Conservation (phyloP, 306 rosid species). For the Sphenostylis stenocarpa region DNA sequence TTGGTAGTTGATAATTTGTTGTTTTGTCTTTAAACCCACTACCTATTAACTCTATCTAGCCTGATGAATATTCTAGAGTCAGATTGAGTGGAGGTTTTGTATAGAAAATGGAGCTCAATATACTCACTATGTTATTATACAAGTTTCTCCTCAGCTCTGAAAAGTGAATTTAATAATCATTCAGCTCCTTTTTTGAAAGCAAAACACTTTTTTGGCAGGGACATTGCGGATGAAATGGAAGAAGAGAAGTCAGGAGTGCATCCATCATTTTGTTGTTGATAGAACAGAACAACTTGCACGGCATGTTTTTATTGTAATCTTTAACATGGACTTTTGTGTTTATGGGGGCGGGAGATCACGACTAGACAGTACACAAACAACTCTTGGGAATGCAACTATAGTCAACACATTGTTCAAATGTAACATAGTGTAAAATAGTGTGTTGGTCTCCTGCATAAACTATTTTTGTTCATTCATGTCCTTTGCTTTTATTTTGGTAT, state of each 20-base stretch:
- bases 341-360: slow-evolving; percentile 13
- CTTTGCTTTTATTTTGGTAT: not conserved
- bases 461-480: not conserved
- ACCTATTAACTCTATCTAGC: not conserved
- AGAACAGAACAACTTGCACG: slow-evolving; percentile 23
- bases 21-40: not conserved
- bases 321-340: not conserved
- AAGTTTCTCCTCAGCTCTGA: slow-evolving; percentile 14
- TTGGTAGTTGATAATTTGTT: not conserved
- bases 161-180: not conserved
- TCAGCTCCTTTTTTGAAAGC: slow-evolving; percentile 17
- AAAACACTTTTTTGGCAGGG: slow-evolving; percentile 41
- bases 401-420: slow-evolving; percentile 16
- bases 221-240: slow-evolving; percentile 57
- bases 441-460: not conserved
- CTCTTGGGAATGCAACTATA: slow-evolving; percentile 4
- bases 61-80: not conserved
- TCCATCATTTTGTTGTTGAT: slow-evolving; percentile 33
- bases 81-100: not conserved
- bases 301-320: slow-evolving; percentile 2
- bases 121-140: not conserved
- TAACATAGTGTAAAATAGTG: not conserved
- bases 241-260: slow-evolving; percentile 50
- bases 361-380: not conserved
- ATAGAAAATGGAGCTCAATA: not conserved